phyloP scores from a whole-genome alignment of 306 rosid species.

The Begonia masoniana region DNA sequence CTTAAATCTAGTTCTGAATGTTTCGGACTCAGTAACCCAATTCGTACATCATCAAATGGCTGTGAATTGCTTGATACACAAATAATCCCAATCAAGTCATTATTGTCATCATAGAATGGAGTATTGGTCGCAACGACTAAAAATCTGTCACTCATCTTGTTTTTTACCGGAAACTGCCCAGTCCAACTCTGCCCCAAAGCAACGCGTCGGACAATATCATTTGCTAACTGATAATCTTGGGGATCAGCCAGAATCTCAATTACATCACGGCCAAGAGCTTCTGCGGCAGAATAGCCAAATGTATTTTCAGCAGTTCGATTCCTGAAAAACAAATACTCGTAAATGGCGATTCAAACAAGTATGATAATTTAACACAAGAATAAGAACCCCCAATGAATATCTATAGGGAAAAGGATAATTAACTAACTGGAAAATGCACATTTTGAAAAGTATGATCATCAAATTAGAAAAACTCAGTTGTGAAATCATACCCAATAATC shows the following conservation, averaged over 20 bases:
- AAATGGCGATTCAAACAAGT: constrained; percentile 6
- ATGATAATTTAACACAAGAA: neutral
- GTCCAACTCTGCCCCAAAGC: constrained; percentile 74
- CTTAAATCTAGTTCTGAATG: constrained; percentile 29
- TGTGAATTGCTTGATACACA: constrained; percentile 64
- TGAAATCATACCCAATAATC: too few species aligned
- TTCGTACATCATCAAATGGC: constrained; percentile 47
- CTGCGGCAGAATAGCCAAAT: constrained; percentile 75
- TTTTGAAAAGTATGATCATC: too few species aligned
- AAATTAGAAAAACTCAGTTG: too few species aligned
- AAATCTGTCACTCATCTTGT: constrained; percentile 59
- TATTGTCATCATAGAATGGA: constrained; percentile 79
- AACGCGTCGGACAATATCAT: constrained; percentile 40
- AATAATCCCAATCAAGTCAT: constrained; percentile 54
- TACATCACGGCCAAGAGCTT: constrained; percentile 65
- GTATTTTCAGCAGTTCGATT: constrained; percentile 77
- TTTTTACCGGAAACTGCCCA: constrained; percentile 75
- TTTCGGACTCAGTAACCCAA: constrained; percentile 15
- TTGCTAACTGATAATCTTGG: constrained; percentile 30
- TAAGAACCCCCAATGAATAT: neutral
- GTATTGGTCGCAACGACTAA: constrained; percentile 39
- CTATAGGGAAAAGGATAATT: too few species aligned
- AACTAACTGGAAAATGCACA: too few species aligned
- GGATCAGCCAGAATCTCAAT: constrained; percentile 60
- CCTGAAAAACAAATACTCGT: constrained; percentile 38